Evolutionary conservation across 2,329 filamentous ascomycete species (phyloP).

Genomic region (Atkinsonella texensis): DNA sequence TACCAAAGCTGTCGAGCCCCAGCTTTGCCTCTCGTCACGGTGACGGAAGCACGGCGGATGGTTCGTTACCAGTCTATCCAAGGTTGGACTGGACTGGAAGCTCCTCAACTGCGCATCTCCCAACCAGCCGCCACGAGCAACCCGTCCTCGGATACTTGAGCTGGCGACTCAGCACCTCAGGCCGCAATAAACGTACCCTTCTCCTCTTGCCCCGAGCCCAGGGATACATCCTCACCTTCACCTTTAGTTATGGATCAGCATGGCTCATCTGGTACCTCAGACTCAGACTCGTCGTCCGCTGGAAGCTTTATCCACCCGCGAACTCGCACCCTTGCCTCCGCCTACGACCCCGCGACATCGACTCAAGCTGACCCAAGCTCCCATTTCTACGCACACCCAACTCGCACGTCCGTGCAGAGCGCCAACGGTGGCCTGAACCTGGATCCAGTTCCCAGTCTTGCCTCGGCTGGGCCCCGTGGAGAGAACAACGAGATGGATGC

Average conservation of each 20-base stretch:
- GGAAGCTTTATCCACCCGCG: constrained; percentile 8
- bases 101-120: constrained; percentile 23
- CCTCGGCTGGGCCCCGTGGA: constrained; percentile 1
- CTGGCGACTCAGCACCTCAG: background rate
- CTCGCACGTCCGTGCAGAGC: constrained; percentile 34
- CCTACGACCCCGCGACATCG: constrained; percentile 22
- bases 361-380: constrained; percentile 26
- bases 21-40: constrained; percentile 42
- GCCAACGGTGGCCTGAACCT: constrained; percentile 25
- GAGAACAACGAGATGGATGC: constrained; percentile 20
- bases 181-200: constrained; percentile 1
- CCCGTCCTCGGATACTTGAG: background rate
- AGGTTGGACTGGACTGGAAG: constrained; percentile 8
- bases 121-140: background rate
- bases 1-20: background rate
- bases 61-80: background rate
- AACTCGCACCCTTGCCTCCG: constrained; percentile 7
- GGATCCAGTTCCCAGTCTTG: constrained; percentile 6
- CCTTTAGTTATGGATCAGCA: constrained; percentile 12
- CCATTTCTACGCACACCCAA: constrained; percentile 26
- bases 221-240: background rate
- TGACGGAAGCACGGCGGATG: constrained; percentile 12
- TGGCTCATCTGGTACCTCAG: constrained; percentile 15
- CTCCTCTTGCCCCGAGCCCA: background rate
- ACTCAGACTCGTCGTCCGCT: constrained; percentile 13